These are phyloP conservation scores for Lathyrus aphaca DNA, from an alignment of 306 rosid species.

Conservation along the genomic window DNA sequence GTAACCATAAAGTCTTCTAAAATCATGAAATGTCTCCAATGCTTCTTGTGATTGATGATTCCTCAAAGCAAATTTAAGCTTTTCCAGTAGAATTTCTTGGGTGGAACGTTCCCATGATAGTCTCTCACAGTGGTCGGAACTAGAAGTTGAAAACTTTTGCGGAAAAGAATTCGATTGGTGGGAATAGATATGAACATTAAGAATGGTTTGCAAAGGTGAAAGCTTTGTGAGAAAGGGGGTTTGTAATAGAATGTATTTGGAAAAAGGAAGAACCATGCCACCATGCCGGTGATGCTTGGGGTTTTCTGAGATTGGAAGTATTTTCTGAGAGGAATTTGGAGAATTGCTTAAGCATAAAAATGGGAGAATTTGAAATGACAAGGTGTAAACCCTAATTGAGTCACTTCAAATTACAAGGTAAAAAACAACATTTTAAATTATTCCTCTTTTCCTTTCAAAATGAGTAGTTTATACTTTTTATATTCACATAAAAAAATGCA, in stretches of 20 bases:
- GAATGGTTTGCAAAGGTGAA: conserved; percentile 38
- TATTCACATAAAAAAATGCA: no score
- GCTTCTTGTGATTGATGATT: conserved; percentile 61
- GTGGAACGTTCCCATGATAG: conserved; percentile 84
- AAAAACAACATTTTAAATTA: no score
- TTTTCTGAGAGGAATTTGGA: not conserved
- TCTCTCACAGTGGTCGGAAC: conserved; percentile 36
- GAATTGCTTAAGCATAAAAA: not conserved
- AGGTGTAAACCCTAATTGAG: conserved; percentile 12
- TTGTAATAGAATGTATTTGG: conserved; percentile 32
- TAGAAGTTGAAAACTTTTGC: conserved; percentile 41
- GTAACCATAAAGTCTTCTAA: conserved; percentile 70
- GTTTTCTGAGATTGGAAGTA: conserved; percentile 17
- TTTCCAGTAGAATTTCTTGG: conserved; percentile 50
- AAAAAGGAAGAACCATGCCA: conserved; percentile 41
- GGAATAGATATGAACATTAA: conserved; percentile 31
- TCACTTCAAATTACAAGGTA: no score
- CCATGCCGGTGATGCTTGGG: conserved; percentile 38
- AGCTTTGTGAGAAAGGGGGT: conserved; percentile 33
- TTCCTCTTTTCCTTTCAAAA: no score
- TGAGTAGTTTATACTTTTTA: no score
- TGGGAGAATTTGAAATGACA: not conserved
- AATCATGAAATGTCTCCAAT: conserved; percentile 70
- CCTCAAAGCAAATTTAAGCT: conserved; percentile 62
- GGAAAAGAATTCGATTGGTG: conserved; percentile 29